These are phyloP conservation scores for Candida khao-thaluensis DNA, from an alignment of 805 yeast species.

Conservation along the genomic window DNA sequence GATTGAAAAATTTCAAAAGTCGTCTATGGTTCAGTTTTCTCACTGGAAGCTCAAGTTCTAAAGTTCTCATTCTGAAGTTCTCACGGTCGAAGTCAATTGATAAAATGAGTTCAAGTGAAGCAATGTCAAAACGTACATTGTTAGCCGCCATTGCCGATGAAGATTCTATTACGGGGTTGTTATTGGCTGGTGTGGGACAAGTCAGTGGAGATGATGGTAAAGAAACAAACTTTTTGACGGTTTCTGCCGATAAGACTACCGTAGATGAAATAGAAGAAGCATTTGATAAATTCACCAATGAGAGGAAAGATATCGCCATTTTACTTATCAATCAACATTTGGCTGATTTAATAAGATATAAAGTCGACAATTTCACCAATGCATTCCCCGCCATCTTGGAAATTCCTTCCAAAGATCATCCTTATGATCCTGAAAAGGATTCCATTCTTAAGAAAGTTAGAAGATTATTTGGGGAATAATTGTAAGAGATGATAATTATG, in stretches of 20 bases:
- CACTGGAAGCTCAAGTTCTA: too few species aligned
- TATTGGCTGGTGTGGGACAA: conserved; percentile 94
- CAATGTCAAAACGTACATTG: conserved; percentile 68
- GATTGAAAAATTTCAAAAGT: conserved; percentile 1
- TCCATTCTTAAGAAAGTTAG: conserved; percentile 91
- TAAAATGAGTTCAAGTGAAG: conserved; percentile 32
- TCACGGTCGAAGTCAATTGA: background rate
- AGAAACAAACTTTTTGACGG: conserved; percentile 81
- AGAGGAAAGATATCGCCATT: conserved; percentile 88
- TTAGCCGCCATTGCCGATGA: conserved; percentile 97
- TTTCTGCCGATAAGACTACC: conserved; percentile 69
- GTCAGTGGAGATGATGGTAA: conserved; percentile 61
- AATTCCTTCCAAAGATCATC: conserved; percentile 97
- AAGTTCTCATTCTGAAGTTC: too few species aligned
- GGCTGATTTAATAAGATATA: conserved; percentile 83
- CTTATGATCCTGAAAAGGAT: conserved; percentile 98
- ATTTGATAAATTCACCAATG: conserved; percentile 69
- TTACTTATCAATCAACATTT: conserved; percentile 90
- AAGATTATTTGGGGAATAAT: conserved; percentile 87
- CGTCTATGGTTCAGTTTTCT: conserved; percentile 1
- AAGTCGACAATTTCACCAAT: conserved; percentile 77
- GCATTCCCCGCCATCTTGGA: conserved; percentile 97
- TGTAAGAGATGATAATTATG: conserved; percentile 2
- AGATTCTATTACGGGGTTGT: conserved; percentile 93
- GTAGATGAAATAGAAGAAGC: conserved; percentile 72